phyloP scores from a whole-genome alignment of 441 rosid genomes.

The Populus hybrid region DNA sequence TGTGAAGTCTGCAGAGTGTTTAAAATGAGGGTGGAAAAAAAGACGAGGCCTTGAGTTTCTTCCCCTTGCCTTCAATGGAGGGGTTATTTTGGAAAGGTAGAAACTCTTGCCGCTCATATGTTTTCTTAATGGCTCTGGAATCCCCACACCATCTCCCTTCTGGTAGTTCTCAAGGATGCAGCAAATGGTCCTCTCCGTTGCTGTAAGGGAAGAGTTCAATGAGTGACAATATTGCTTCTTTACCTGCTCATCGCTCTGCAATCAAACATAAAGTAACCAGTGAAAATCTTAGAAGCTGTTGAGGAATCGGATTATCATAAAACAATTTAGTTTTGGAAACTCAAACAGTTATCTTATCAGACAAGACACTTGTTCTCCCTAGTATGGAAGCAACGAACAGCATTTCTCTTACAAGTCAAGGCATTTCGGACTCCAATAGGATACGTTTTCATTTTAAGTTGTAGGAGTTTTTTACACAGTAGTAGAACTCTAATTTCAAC shows the following conservation, averaged over 20 bases:
- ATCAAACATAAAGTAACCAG: constrained; percentile 1
- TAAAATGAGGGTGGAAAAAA: background rate
- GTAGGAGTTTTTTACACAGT: too few relatives aligned
- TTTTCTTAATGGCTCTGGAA: constrained; percentile 62
- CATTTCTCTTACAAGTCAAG: too few relatives aligned
- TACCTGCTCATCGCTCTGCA: constrained; percentile 71
- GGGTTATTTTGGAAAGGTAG: constrained; percentile 72
- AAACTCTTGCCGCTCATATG: constrained; percentile 73
- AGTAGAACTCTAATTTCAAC: too few relatives aligned
- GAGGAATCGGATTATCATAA: background rate
- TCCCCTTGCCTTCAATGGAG: constrained; percentile 58
- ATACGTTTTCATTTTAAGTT: too few relatives aligned
- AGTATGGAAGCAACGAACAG: too few relatives aligned
- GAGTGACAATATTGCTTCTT: constrained; percentile 74
- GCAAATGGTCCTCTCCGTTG: constrained; percentile 93
- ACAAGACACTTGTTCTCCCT: too few relatives aligned
- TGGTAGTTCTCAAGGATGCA: constrained; percentile 91
- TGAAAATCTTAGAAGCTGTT: background rate
- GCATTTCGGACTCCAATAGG: too few relatives aligned
- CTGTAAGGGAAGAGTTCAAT: constrained; percentile 89
- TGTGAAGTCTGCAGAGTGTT: background rate
- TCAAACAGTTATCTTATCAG: too few relatives aligned
- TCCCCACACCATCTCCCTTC: constrained; percentile 73
- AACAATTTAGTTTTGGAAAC: too few relatives aligned
- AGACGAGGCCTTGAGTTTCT: constrained; percentile 53